phyloP scores from a whole-genome alignment of 2,329 filamentous ascomycete genomes.

The Talaromyces sp. region DNA sequence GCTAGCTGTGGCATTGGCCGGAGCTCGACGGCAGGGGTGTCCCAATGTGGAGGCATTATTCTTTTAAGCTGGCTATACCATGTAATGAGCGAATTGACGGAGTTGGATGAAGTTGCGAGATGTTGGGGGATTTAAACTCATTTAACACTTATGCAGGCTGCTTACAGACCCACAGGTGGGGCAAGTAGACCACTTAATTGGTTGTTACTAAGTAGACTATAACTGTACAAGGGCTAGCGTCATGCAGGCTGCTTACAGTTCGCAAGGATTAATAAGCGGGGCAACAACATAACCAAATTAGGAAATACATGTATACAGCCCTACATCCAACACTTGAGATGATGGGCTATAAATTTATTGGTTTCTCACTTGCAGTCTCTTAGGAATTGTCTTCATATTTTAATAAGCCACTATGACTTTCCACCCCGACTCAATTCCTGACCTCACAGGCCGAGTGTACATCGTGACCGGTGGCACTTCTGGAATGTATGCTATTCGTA shows the following conservation, averaged over 20 bases:
- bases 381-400: too few relatives aligned
- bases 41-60: not conserved
- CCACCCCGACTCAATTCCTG: not conserved
- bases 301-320: too few relatives aligned
- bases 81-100: not conserved
- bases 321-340: too few relatives aligned
- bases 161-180: not conserved
- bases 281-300: not conserved
- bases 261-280: too few relatives aligned
- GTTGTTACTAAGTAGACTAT: accelerated
- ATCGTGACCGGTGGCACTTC: constrained; percentile 43
- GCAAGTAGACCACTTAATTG: not conserved
- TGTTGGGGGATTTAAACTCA: not conserved
- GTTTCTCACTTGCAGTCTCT: too few relatives aligned
- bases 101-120: not conserved
- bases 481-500: constrained; percentile 33
- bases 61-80: not conserved
- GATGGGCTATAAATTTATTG: not conserved
- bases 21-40: not conserved
- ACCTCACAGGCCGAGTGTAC: constrained; percentile 31
- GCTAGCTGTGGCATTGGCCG: not conserved
- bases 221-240: not conserved
- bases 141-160: not conserved
- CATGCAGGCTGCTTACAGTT: not conserved
- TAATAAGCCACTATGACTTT: too few relatives aligned